A percentile compares a stretch with the other conserved stretches of the same genome.
phyloP scores from a whole-genome alignment of 2,329 filamentous ascomycete genomes.

The Stagonosporopsis tanaceti region DNA sequence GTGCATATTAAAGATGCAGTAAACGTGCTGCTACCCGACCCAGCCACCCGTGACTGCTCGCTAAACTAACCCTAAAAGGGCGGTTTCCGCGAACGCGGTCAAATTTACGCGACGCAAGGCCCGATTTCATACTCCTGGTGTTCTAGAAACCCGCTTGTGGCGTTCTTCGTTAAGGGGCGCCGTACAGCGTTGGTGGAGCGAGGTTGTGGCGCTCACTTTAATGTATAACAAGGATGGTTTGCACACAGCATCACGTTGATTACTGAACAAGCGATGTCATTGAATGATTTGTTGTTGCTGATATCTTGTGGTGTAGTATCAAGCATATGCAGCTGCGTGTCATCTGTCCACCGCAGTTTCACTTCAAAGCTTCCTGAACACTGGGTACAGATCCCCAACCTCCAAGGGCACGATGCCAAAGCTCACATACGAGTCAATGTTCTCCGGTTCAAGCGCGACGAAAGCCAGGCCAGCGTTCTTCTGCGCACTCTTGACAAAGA shows the following conservation, averaged over 20 bases:
- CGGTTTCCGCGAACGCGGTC: constrained; percentile 19
- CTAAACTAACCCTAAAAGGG: constrained; percentile 21
- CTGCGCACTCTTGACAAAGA: constrained; percentile 45
- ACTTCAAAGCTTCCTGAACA: constrained; percentile 38
- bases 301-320: neutral
- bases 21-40: constrained; percentile 15
- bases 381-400: constrained; percentile 46
- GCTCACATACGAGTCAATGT: constrained; percentile 48
- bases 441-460: constrained; percentile 50
- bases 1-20: constrained; percentile 11
- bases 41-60: constrained; percentile 21
- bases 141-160: constrained; percentile 19
- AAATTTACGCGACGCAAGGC: constrained; percentile 12
- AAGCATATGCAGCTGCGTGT: neutral
- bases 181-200: neutral
- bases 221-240: constrained; percentile 1
- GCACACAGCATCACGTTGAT: constrained; percentile 6
- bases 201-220: neutral
- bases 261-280: neutral
- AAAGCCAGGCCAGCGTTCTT: constrained; percentile 50
- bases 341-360: neutral
- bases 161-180: constrained; percentile 8
- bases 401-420: constrained; percentile 49
- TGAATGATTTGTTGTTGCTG: neutral
- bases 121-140: constrained; percentile 7